Evolutionary conservation across 2,329 filamentous ascomycete genomes (phyloP).

Genomic region (Cryphonectria carpinicola): DNA sequence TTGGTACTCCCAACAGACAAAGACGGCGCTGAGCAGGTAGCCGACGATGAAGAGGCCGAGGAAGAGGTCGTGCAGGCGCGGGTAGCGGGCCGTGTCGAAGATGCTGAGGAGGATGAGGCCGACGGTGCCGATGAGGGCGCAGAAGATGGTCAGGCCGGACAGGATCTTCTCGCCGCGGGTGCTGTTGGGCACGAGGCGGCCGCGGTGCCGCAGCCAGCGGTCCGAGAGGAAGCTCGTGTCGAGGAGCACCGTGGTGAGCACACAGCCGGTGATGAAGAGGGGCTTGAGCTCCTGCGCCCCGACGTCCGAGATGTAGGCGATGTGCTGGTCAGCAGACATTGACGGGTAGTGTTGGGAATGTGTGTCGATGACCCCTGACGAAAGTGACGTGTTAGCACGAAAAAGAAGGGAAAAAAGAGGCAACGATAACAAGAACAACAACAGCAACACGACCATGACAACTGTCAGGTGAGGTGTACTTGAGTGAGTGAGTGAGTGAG

Average conservation of each 20-base stretch:
- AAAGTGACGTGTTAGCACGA: not conserved
- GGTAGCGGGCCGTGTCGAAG: conserved; percentile 79
- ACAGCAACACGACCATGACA: not conserved
- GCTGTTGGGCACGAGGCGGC: conserved; percentile 76
- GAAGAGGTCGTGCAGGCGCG: conserved; percentile 72
- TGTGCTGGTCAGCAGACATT: conserved; percentile 60
- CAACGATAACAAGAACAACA: not conserved
- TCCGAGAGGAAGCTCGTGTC: conserved; percentile 81
- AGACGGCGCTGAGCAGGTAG: conserved; percentile 83
- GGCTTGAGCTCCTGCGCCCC: conserved; percentile 69
- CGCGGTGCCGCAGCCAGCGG: conserved; percentile 81
- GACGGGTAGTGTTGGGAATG: conserved; percentile 61
- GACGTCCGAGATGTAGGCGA: conserved; percentile 75
- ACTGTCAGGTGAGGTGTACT: not conserved
- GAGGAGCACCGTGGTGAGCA: conserved; percentile 76
- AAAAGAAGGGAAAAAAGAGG: not conserved
- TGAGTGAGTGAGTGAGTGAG: too few relatives aligned
- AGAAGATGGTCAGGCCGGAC: conserved; percentile 63
- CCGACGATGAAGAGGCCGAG: conserved; percentile 82
- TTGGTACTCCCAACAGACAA: conserved; percentile 89
- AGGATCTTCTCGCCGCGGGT: conserved; percentile 66
- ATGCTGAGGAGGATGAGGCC: conserved; percentile 83
- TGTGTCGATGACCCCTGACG: conserved; percentile 51
- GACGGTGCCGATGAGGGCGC: conserved; percentile 73
- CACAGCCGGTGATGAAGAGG: conserved; percentile 74